A percentile compares a stretch with the other conserved stretches of the same genome.
These are phyloP conservation scores for Lachnellula subtilissima DNA, from an alignment of 2,329 filamentous ascomycete species.

Conservation along the genomic window DNA sequence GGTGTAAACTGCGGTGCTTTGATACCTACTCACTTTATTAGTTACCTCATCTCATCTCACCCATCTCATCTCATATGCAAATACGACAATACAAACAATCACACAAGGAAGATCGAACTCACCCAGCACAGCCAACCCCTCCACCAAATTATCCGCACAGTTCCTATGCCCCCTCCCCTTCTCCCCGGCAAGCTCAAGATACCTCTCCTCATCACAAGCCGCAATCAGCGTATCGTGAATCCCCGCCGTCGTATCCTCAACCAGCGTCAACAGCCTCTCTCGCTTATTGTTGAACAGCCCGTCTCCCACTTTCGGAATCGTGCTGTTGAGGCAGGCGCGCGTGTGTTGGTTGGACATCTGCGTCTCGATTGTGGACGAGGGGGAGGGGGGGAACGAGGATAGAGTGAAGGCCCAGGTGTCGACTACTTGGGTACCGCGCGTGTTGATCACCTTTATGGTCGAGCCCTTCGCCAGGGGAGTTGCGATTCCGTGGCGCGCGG, in stretches of 20 bases:
- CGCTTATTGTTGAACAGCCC: conserved; percentile 20
- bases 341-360: conserved; percentile 25
- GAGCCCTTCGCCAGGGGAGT: conserved; percentile 8
- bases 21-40: conserved; percentile 10
- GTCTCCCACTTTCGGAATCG: conserved; percentile 20
- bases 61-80: not conserved
- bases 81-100: too few relatives aligned
- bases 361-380: conserved; percentile 6
- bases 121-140: conserved; percentile 18
- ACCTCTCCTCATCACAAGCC: conserved; percentile 22
- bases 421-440: conserved; percentile 16
- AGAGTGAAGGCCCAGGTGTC: conserved; percentile 24
- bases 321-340: conserved; percentile 19
- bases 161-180: conserved; percentile 18
- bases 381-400: not conserved
- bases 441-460: conserved; percentile 18
- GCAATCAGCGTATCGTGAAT: conserved; percentile 25
- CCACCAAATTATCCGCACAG: conserved; percentile 24
- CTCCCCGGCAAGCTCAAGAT: conserved; percentile 17
- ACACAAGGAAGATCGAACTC: not conserved
- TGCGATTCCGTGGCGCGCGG: conserved; percentile 15
- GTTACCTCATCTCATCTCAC: not conserved
- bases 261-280: conserved; percentile 17
- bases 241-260: conserved; percentile 20
- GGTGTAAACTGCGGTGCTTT: conserved; percentile 21